Evolutionary conservation across 495 filamentous ascomycete genomes (phyloP), one percentile per base, ranked within the genome.

Genomic region (Aspergillus sparsus): DNA sequence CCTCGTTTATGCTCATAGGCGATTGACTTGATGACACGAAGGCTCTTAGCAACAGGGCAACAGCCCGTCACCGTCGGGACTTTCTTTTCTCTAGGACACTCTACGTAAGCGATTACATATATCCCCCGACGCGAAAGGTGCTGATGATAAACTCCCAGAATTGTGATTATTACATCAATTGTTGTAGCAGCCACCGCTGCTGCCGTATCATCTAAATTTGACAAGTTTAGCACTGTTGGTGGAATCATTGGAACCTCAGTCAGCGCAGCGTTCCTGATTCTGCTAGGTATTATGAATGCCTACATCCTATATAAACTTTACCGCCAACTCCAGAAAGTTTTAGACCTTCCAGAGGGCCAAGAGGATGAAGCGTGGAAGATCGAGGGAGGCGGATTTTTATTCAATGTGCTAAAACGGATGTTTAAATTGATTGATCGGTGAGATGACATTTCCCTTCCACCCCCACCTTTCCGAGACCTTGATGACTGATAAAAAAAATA

Each of bases 41-140:
- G 93, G 10, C 82, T 98, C n/a, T 83, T 97, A 46, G 93, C 93
- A 18, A 83, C 89, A 0, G 92, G 92, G 13, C 89, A 92, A 69
- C 84, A 84, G 7, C 92, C 93, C 7, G 92, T 93, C n/a, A 89
- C 93, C 0, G 92, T 97, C 6, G 93, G 93, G 42, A 96, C 88
- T n/a, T 98, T 91, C 64, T 97, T 98, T 78, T 92, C 88, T 10
- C 83, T 98, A 0, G 93, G 93, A 0, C 94, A 98, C 73, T 94
- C 89, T 10, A 97, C 93, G 71, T 86, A 68, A 60, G 76, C 15
- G 67, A 37, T 9, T 41, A n/a, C 42, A 13, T 47, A 50, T 21
- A n/a, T 50, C 13, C 13, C 5, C 16, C n/a, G 16, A 39, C n/a
- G 11, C 31, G 2, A 13, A 15, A 44, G 3, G 3, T 32, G 13